Percentiles rank a stretch among this genome's conserved stretches.
Evolutionary conservation across 345 rosid genomes (phyloP).

Genomic region (Salix brachista): DNA sequence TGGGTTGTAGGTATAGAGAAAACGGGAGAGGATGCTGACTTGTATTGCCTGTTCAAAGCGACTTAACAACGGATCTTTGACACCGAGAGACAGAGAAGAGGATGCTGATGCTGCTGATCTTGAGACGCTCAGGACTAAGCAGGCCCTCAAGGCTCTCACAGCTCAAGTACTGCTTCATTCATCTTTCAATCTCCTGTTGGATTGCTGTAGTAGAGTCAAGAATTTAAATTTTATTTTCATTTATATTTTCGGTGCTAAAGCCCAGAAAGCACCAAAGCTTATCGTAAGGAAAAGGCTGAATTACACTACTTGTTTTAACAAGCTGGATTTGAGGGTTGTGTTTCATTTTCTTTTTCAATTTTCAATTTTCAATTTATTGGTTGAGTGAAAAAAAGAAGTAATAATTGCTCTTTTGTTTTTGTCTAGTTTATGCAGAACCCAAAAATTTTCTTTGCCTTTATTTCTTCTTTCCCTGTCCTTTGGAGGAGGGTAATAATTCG

Average conservation of each 20-base stretch:
- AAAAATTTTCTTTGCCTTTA: not conserved
- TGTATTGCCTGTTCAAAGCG: constrained; percentile 90
- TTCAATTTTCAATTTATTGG: too few species aligned
- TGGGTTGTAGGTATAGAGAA: not conserved
- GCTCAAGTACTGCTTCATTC: constrained; percentile 48
- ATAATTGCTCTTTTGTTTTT: constrained; percentile 4
- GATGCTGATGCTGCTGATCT: constrained; percentile 30
- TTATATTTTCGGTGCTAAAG: constrained; percentile 3
- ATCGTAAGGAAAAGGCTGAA: not conserved
- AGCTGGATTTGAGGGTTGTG: not conserved
- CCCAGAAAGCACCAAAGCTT: not conserved
- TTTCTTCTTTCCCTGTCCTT: not conserved
- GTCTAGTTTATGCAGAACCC: constrained; percentile 1
- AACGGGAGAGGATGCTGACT: constrained; percentile 57
- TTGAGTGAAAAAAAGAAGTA: not conserved
- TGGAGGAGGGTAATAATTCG: not conserved
- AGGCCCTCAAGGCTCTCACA: constrained; percentile 65
- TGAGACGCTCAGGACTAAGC: constrained; percentile 74
- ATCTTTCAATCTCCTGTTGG: constrained; percentile 13
- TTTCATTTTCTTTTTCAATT: not conserved
- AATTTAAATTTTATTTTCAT: constrained; percentile 15
- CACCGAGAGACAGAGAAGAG: constrained; percentile 36
- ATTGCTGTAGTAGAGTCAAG: constrained; percentile 18
- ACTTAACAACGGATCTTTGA: constrained; percentile 56
- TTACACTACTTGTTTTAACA: not conserved